These are phyloP conservation scores for Diaporthe eres DNA, from an alignment of 2,329 filamentous ascomycete species.

Conservation along the genomic window DNA sequence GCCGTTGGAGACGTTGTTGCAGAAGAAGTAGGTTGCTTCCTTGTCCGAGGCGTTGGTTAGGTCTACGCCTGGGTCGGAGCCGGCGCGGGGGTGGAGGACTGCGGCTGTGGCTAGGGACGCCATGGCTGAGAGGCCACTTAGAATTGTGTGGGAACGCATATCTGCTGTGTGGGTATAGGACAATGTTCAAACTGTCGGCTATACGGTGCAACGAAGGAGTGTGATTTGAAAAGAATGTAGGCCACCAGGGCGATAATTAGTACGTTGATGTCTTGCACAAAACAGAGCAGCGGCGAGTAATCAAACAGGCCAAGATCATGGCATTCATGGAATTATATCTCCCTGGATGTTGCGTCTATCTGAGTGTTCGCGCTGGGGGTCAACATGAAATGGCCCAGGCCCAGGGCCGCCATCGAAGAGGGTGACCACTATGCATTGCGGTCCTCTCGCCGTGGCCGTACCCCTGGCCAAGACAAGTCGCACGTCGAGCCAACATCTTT, in stretches of 20 bases:
- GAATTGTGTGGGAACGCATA: constrained; percentile 12
- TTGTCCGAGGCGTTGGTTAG: constrained; percentile 35
- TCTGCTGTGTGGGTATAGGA: background rate
- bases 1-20: constrained; percentile 39
- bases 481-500: background rate
- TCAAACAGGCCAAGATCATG: background rate
- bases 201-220: background rate
- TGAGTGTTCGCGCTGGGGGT: background rate
- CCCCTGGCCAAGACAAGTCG: background rate
- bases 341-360: too few relatives aligned
- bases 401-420: background rate
- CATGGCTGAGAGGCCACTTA: background rate
- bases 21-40: constrained; percentile 40
- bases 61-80: constrained; percentile 36
- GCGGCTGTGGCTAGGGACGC: constrained; percentile 1
- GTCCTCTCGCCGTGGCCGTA: background rate
- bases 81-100: constrained; percentile 10
- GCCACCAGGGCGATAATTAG: background rate
- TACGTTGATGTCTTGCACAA: background rate
- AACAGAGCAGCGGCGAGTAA: background rate
- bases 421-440: background rate
- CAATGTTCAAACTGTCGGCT: background rate
- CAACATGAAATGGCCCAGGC: background rate
- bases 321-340: background rate
- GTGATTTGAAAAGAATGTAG: background rate